Conservation (phyloP, 306 rosid genomes). For the Prunus persica region DNA sequence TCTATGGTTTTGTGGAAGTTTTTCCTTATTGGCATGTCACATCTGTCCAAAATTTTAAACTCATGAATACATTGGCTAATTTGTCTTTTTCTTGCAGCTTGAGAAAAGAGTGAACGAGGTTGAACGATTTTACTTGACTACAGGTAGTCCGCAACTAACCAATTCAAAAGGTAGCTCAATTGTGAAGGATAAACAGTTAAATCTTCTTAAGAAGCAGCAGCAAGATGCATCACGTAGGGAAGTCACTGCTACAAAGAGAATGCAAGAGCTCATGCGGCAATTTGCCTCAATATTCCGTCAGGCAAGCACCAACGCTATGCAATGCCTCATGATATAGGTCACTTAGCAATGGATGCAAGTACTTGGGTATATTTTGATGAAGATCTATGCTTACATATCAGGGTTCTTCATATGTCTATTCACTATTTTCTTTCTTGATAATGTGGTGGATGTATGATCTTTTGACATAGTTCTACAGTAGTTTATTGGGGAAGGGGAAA, state of each 20-base stretch:
- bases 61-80: conserved; percentile 9
- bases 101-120: conserved; percentile 66
- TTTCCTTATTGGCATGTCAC: neutral
- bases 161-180: conserved; percentile 49
- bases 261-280: conserved; percentile 83
- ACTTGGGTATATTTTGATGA: neutral
- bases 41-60: conserved; percentile 3
- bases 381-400: neutral
- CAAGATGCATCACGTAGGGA: conserved; percentile 76
- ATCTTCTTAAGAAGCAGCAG: conserved; percentile 63
- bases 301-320: conserved; percentile 30
- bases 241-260: conserved; percentile 71
- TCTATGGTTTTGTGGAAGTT: neutral
- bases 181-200: conserved; percentile 58
- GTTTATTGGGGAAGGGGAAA: neutral
- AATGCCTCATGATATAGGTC: neutral
- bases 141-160: conserved; percentile 39
- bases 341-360: neutral
- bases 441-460: neutral
- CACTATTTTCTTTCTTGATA: neutral
- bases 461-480: neutral
- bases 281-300: conserved; percentile 73
- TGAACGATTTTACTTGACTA: conserved; percentile 51
- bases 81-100: conserved; percentile 47
- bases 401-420: neutral